Evolutionary conservation across 148 eudicot genomes (phyloP), one percentile per base, ranked within the genome.

Genomic region (Chenopodium suecicum): DNA sequence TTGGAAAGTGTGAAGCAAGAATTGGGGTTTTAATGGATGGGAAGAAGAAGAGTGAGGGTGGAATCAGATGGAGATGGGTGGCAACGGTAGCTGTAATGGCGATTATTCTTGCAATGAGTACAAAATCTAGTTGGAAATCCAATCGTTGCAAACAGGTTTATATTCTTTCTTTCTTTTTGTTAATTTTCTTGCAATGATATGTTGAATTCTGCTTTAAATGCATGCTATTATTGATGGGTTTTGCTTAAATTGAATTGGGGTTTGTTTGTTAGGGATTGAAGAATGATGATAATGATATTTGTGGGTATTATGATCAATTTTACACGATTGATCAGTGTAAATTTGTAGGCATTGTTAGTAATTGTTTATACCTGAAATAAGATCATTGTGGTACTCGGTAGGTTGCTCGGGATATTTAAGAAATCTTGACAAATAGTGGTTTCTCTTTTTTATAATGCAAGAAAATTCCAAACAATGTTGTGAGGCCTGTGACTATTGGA

Each of bases 91-190:
- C 87, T 17, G 70, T 89, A 22, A 20, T 93, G 62, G 90, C 67
- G 47, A n/a, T 91, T 58, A 29, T 89, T 46, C 34, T 91, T 20
- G 92, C 90, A 65, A 27, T 81, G 23, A 81, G 73, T 13, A 76
- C 79, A 1, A 84, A 41, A 56, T 19, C 68, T 70, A 41, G 66
- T 90, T 52, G 76, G 31, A 73, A 86, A 71, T 81, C 86, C 25
- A 89, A 89, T 83, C 85, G 9, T 9, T 93, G 97, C 85, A 83
- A 90, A 76, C 76, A 91, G 90, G 97, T 93, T 64, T 60, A 56
- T 52, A 71, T 20, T 73, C 32, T 78, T 25, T 54, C 67, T 66
- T 5, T 70, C 73, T 32, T 23, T 32, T 65, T 68, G 27, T 41
- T 64, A 7, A 14, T 4, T 14, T 12, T 13, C 67, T 34, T 69